Conservation (phyloP, 2,329 filamentous ascomycete species). For the Colletotrichum graminicola region DNA sequence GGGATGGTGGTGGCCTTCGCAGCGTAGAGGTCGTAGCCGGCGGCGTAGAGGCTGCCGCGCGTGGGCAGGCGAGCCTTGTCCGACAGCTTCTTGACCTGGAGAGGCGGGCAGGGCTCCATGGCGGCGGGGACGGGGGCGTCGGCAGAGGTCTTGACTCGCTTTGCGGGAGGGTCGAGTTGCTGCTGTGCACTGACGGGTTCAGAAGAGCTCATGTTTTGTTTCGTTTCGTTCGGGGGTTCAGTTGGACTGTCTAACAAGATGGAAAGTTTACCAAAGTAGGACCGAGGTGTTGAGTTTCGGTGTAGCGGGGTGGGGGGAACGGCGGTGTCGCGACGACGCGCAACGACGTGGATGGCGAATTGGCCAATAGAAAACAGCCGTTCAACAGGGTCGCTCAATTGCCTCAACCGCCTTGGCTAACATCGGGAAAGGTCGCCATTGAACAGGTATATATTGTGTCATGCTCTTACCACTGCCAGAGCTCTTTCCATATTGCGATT, state of each 20-base stretch:
- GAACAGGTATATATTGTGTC: background rate
- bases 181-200: constrained; percentile 66
- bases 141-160: constrained; percentile 77
- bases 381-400: background rate
- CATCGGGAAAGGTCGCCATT: background rate
- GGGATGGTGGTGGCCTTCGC: constrained; percentile 81
- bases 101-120: constrained; percentile 65
- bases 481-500: constrained; percentile 16
- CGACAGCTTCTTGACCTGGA: constrained; percentile 91
- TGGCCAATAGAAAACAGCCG: constrained; percentile 30
- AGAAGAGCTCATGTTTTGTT: constrained; percentile 49
- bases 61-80: constrained; percentile 85
- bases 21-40: constrained; percentile 94
- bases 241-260: background rate
- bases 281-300: background rate
- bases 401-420: background rate
- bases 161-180: constrained; percentile 72
- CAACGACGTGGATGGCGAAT: constrained; percentile 25
- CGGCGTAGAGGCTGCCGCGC: constrained; percentile 88
- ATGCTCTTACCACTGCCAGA: background rate
- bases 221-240: background rate
- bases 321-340: constrained; percentile 40
- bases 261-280: constrained; percentile 6
- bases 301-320: constrained; percentile 7
- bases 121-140: constrained; percentile 50